Evolutionary conservation across 179 eudicot genomes (phyloP), one percentile per base, ranked within the genome.

Genomic region (Camellia oleifera): DNA sequence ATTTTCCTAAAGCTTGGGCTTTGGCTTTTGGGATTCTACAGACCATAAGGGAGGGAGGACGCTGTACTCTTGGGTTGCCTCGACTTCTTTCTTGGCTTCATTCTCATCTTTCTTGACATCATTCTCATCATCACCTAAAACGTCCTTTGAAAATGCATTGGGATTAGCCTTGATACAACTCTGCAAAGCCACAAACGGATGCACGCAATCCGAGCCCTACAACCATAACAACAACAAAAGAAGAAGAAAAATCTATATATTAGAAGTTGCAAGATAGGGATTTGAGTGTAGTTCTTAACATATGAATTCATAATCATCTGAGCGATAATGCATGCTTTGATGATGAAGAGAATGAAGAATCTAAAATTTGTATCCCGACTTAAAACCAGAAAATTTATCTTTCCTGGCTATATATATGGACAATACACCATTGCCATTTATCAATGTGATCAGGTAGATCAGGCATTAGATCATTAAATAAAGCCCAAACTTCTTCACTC

Each of bases 151-250:
- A 83, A 95, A 95, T 74, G 99, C 98, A 85, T 85, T 75, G 7
- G 99, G 98, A 76, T 95, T 91, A 9, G 82, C 88, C 83, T 94
- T 91, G 61, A 95, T 90, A 75, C 99, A 94, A 58, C 74, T 86
- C 80, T 95, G 99, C 79, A 95, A 76, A 58, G 97, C 93, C 83
- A 95, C 93, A 79, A 95, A 94, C 7, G 99, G 95, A 76, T 88
- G 80, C 69, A 95, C 98, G 61, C 99, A 95, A 77, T 95, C 98
- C 0, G 99, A 92, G 40, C 99, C 99, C 94, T 91, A 68, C 72
- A 82, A 80, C 40, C 40, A 32, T 0, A 32, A 32, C 40, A 32
- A 32, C 40, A 32, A 32, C 40, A 32, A 32, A 0, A 61, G 66
- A 46, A 81, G 2, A 6, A 69, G 13, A 42, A 32, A 74, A 14